A percentile compares a stretch with the other conserved stretches of the same genome.
These are phyloP conservation scores for Kluyveromyces marxianus DNA, from an alignment of 1,139 yeast species.

Conservation along the genomic window DNA sequence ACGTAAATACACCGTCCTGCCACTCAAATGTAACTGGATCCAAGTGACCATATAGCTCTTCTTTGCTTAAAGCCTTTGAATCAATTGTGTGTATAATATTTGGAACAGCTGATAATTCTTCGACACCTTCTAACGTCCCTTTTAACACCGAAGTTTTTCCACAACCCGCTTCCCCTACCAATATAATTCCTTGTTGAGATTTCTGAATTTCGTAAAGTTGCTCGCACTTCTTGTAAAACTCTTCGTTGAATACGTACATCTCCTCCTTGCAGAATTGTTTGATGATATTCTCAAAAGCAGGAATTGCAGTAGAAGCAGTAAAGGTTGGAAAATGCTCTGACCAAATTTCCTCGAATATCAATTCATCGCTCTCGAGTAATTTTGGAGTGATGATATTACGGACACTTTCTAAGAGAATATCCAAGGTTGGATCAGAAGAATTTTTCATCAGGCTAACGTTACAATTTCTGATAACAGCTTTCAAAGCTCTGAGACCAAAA, in stretches of 20 bases:
- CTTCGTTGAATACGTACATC: conserved; percentile 21
- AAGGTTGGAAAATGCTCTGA: conserved; percentile 1
- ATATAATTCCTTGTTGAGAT: conserved; percentile 73
- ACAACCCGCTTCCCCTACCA: conserved; percentile 69
- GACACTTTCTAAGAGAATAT: conserved; percentile 5
- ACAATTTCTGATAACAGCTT: conserved; percentile 42
- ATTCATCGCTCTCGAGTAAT: conserved; percentile 6
- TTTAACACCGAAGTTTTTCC: conserved; percentile 63
- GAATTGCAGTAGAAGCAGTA: conserved; percentile 2
- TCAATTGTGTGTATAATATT: conserved; percentile 48
- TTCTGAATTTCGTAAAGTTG: conserved; percentile 59
- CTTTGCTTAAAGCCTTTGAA: conserved; percentile 67
- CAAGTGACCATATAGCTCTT: conserved; percentile 58
- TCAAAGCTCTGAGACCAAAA: conserved; percentile 79
- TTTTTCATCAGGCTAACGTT: background rate
- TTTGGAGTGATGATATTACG: conserved; percentile 9
- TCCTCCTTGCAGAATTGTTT: conserved; percentile 5
- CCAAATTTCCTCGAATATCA: conserved; percentile 2
- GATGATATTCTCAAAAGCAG: background rate
- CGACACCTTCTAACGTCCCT: conserved; percentile 42
- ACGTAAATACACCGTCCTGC: conserved; percentile 82
- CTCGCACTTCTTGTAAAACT: conserved; percentile 49
- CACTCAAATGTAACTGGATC: conserved; percentile 82
- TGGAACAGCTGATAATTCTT: conserved; percentile 34
- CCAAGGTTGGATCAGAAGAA: background rate